These are phyloP conservation scores for Styphnolobium japonicum DNA, from an alignment of 306 rosid species.

Conservation along the genomic window DNA sequence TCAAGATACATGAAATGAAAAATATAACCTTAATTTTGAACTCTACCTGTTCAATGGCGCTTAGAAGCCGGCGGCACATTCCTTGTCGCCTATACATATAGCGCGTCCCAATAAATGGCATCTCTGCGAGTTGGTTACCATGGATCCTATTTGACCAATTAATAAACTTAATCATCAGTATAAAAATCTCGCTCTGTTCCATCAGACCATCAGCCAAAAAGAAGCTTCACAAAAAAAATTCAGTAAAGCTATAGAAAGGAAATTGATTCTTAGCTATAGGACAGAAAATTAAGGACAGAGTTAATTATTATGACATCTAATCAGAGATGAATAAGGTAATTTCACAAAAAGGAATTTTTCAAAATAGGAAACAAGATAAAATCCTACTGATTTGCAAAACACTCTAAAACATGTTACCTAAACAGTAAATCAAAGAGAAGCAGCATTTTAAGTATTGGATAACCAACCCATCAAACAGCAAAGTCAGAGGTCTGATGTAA, in stretches of 20 bases:
- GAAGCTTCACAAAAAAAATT: background rate
- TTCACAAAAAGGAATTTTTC: background rate
- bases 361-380: background rate
- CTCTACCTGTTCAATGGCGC: slow-evolving; percentile 60
- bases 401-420: background rate
- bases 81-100: slow-evolving; percentile 59
- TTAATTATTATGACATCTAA: background rate
- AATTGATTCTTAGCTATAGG: background rate
- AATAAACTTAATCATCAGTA: slow-evolving; percentile 10
- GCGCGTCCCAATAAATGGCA: slow-evolving; percentile 75
- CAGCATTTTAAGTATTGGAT: background rate
- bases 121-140: slow-evolving; percentile 68
- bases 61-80: slow-evolving; percentile 65
- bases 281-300: background rate
- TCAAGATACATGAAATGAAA: background rate
- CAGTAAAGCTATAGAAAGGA: background rate
- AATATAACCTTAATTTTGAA: slow-evolving; percentile 11
- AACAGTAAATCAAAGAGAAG: background rate
- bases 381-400: background rate
- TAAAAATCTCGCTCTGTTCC: background rate
- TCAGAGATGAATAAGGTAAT: background rate
- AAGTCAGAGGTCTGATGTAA: background rate
- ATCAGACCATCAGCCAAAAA: background rate
- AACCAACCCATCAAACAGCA: background rate
- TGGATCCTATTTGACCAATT: slow-evolving; percentile 57